Base-by-base conservation (phyloP, 2,329 filamentous ascomycete species). In the Diaporthe helianthi region DNA sequence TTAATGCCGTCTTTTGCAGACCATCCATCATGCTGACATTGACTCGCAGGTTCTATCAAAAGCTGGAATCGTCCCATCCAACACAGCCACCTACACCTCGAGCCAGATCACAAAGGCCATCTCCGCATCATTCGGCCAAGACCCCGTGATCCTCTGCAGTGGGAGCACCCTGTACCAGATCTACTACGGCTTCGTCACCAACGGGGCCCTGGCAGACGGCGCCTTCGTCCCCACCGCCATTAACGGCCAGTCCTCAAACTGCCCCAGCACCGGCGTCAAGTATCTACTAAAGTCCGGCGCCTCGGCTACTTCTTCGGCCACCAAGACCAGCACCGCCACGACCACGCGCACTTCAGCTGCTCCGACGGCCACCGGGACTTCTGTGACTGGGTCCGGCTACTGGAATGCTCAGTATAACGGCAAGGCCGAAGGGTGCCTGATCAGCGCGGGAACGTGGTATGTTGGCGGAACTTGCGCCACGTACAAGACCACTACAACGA, bases 401-500 rank as follows among this genome's bases (percentile, higher is more conserved):
- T 77, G 92, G 49, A 85, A 89, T 66, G 88, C 90, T 3, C 75
- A 83, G 31, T 80, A 82, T 4, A 77, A 79, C 22, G 84, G 85
- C 4, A 76, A 75, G n/a, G 76, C 80, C 58, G 83, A 82, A 9
- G 90, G 91, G n/a, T 93, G 90, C 73, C 83, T 93, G 69, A 93
- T 92, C 75, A 85, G 85, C 67, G 82, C 79, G 12, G 91, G 91
- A 0, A 87, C 85, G 0, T 93, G 90, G 91, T 93, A 90, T 75
- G 84, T 84, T 0, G 84, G 83, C 1, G 90, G 90, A 2, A 90
- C 89, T 0, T 92, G 90, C 75, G 91, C 90, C 0, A 90, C 86
- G 0, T 91, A 88, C 76, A 87, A 84, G 0, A 87, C 88, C 5
- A 79, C 84, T 4, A 70, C 82, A 54, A 84, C 78, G 24, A 33